phyloP scores from a whole-genome alignment of 768 basidiomycete species.

The Pleurotus djamor region DNA sequence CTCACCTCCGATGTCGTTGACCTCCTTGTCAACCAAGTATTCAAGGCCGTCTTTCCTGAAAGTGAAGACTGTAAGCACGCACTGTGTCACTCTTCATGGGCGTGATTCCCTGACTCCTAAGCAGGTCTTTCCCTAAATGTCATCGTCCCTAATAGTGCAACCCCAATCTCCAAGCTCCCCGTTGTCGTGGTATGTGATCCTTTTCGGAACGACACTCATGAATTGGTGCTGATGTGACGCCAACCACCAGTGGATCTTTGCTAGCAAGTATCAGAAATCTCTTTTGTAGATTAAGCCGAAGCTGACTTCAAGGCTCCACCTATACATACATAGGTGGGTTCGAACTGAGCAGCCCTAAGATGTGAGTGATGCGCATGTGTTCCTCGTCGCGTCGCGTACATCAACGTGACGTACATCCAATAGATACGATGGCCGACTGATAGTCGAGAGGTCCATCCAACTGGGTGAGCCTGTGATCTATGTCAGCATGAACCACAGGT shows the following conservation, averaged over 20 bases:
- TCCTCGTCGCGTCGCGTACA: neutral
- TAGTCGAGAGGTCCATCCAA: slow-evolving; percentile 1
- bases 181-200: slow-evolving; percentile 31
- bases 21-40: slow-evolving; percentile 23
- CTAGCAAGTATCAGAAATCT: neutral
- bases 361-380: slow-evolving; percentile 5
- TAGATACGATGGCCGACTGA: neutral
- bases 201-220: neutral
- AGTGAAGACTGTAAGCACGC: slow-evolving; percentile 40
- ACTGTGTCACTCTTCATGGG: neutral
- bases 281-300: neutral
- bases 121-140: slow-evolving; percentile 41
- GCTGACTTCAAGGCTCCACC: neutral
- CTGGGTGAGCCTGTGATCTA: slow-evolving; percentile 5
- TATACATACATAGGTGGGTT: slow-evolving; percentile 12
- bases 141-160: slow-evolving; percentile 29
- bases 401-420: neutral
- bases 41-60: slow-evolving; percentile 22
- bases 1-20: slow-evolving; percentile 25
- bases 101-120: neutral
- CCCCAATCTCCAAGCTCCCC: slow-evolving; percentile 32
- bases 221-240: neutral
- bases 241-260: slow-evolving; percentile 4
- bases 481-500: slow-evolving; percentile 7
- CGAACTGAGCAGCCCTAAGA: slow-evolving; percentile 14